These are phyloP conservation scores for Cladosporium sphaerospermum DNA, from an alignment of 2,329 filamentous ascomycete species.

Conservation along the genomic window DNA sequence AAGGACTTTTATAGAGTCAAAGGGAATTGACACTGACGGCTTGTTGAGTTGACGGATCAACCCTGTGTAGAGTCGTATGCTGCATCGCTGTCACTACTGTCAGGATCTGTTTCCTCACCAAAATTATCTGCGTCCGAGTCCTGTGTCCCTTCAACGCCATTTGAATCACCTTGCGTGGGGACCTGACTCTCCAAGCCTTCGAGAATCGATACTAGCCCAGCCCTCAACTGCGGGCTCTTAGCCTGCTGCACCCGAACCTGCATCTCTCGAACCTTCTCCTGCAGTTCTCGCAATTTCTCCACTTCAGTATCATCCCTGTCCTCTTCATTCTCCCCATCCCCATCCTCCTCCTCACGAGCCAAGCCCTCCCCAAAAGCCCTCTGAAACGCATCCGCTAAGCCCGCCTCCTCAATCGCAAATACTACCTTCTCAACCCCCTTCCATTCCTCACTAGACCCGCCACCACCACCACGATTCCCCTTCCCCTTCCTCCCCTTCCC, in stretches of 20 bases:
- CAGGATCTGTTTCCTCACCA: background rate
- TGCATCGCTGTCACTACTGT: background rate
- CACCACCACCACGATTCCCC: slow-evolving; percentile 14
- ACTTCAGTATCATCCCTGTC: background rate
- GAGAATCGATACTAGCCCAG: slow-evolving; percentile 1
- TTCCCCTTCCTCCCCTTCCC: slow-evolving; percentile 24
- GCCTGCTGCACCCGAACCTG: background rate
- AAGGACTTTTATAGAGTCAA: slow-evolving; percentile 69
- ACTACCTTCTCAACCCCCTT: slow-evolving; percentile 43
- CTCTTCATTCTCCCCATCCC: background rate
- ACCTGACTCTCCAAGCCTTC: slow-evolving; percentile 1
- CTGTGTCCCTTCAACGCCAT: background rate
- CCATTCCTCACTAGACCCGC: slow-evolving; percentile 30
- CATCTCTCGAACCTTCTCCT: slow-evolving; percentile 5
- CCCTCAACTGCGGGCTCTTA: slow-evolving; percentile 1
- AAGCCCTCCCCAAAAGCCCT: slow-evolving; percentile 23
- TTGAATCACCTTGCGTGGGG: background rate
- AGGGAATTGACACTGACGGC: slow-evolving; percentile 3
- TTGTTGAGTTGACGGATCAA: background rate
- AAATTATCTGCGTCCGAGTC: background rate
- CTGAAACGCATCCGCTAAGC: slow-evolving; percentile 48
- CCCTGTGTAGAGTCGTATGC: background rate
- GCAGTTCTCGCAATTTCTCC: slow-evolving; percentile 1
- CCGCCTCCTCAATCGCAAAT: slow-evolving; percentile 50
- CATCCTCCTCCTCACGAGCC: background rate